Percentiles rank a stretch among this genome's conserved stretches.
Conservation (phyloP, 1,284 basidiomycete species). For the Schizophyllum amplum region DNA sequence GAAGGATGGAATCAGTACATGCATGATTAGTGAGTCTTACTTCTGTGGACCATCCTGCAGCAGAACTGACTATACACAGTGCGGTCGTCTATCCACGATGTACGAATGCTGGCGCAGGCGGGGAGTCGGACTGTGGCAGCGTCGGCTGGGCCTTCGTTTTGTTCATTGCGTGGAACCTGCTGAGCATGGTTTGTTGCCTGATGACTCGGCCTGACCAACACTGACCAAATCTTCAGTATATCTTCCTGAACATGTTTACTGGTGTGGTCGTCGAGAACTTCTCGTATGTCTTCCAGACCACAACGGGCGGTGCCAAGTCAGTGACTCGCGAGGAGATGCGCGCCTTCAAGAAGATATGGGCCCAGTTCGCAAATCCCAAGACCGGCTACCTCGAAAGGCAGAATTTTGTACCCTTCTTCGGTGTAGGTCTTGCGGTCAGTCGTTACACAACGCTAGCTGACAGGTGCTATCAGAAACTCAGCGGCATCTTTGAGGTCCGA, state of each 20-base stretch:
- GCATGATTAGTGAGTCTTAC: conserved; percentile 79
- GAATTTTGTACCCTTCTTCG: conserved; percentile 76
- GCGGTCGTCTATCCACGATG: conserved; percentile 77
- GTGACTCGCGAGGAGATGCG: conserved; percentile 89
- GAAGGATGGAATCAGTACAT: conserved; percentile 95
- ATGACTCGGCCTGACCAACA: conserved; percentile 68
- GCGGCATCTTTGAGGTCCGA: conserved; percentile 78
- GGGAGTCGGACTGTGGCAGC: conserved; percentile 87
- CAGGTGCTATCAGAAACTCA: conserved; percentile 51
- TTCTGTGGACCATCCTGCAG: conserved; percentile 7
- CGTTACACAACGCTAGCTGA: neutral
- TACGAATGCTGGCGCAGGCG: conserved; percentile 46
- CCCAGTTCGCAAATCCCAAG: conserved; percentile 71
- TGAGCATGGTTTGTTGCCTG: conserved; percentile 98
- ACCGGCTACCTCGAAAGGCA: conserved; percentile 73
- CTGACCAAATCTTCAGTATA: neutral
- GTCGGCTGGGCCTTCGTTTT: conserved; percentile 77
- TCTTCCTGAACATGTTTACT: conserved; percentile 14
- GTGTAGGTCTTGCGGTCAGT: conserved; percentile 38
- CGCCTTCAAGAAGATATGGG: conserved; percentile 92
- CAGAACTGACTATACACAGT: conserved; percentile 33
- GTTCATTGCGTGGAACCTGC: conserved; percentile 94
- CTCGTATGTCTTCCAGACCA: conserved; percentile 88
- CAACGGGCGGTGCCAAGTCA: conserved; percentile 73
- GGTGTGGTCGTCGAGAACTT: conserved; percentile 97